Base-by-base conservation (phyloP, 2,329 filamentous ascomycete species). In the Trichoderma oligosporum region DNA sequence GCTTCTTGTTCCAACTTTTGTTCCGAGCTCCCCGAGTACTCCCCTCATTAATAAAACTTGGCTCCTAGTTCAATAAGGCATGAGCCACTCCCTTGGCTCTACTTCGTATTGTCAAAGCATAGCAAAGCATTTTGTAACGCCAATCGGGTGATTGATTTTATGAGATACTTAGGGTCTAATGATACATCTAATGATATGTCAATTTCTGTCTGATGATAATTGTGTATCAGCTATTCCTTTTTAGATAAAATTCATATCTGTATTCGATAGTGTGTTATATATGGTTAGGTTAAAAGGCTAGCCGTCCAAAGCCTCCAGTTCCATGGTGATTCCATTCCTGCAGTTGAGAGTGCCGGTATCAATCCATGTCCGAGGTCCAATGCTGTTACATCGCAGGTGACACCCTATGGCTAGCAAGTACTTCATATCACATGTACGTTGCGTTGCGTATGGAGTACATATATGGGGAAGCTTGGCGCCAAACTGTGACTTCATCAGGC, bases 11-110 rank as follows among this genome's bases (percentile, higher is more conserved):
- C 18, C 18, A 54, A n/a, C 14, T 38, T 2, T 6, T n/a, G 14
- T n/a, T 55, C 52, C 52, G 52, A 55, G 52, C 52, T 55, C 52
- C 41, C 52, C 52, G 52, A 55, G 27, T 16, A 8, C 31, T 55
- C 31, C 52, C 35, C 41, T 18, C 44, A 11, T 16, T 16, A 20
- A 11, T 12, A 16, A 31, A 31, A 11, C 6, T 11, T 11, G 27
- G 11, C 6, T 31, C 27, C 27, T 31, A 11, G 27, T 11, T 11
- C 11, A 31, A 25, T 29, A n/a, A 24, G 2, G 29, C 14, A 16
- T 9, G 14, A 9, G 9, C 20, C 11, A 25, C 29, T 54, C 20
- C n/a, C 20, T 11, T 20, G 22, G 18, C n/a, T 22, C 29, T 20
- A 35, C 18, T 27, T 12, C 24, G 36, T 22, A 39, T 12, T 20